Evolutionary conservation across 2,329 filamentous ascomycete genomes (phyloP).

Genomic region (Pseudogymnoascus sp.): DNA sequence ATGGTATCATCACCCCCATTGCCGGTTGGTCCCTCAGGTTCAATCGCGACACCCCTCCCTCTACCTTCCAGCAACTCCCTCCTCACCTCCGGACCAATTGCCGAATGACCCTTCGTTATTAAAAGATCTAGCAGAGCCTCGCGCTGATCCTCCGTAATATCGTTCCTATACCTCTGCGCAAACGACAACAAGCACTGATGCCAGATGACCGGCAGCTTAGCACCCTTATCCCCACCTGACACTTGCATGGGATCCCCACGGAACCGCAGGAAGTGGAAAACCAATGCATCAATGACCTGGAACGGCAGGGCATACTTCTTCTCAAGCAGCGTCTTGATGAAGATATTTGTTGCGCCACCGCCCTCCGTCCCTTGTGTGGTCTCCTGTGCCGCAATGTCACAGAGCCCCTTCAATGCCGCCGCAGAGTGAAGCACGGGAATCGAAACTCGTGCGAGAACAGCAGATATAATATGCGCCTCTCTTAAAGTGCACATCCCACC

Average conservation of each 20-base stretch:
- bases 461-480: conserved; percentile 86
- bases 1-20: conserved; percentile 76
- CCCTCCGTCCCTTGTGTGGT: conserved; percentile 75
- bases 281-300: conserved; percentile 86
- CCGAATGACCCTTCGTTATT: conserved; percentile 72
- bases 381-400: conserved; percentile 89
- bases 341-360: conserved; percentile 86
- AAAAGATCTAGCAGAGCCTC: conserved; percentile 85
- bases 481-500: conserved; percentile 83
- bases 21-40: conserved; percentile 49
- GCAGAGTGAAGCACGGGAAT: conserved; percentile 89
- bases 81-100: conserved; percentile 85
- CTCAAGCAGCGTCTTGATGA: conserved; percentile 86
- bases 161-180: conserved; percentile 88
- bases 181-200: conserved; percentile 90
- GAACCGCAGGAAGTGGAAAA: conserved; percentile 95
- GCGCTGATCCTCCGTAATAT: conserved; percentile 90
- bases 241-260: conserved; percentile 56
- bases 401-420: conserved; percentile 81
- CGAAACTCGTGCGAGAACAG: conserved; percentile 74
- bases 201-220: conserved; percentile 85
- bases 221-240: conserved; percentile 38
- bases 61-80: conserved; percentile 82
- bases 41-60: conserved; percentile 67
- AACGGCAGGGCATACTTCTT: conserved; percentile 96